Conservation (phyloP, 371 early-diverging fungal species). For the Rhizopus stolonifer region DNA sequence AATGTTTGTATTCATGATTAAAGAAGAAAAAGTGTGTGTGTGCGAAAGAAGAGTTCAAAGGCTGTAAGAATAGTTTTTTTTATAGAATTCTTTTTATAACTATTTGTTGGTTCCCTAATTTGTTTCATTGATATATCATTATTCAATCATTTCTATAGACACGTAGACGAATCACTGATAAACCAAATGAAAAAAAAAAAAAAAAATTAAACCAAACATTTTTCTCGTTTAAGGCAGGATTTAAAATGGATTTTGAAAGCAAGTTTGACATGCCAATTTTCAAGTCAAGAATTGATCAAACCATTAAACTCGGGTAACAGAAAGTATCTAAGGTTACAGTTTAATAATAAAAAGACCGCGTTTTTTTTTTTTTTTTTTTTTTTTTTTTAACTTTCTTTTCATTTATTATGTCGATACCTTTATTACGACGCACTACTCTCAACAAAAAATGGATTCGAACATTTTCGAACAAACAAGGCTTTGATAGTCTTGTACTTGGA, state of each 20-base stretch:
- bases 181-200: neutral
- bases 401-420: neutral
- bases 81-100: neutral
- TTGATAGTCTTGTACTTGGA: slow-evolving; percentile 44
- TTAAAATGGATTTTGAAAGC: neutral
- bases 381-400: neutral
- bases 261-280: no score
- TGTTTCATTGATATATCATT: neutral
- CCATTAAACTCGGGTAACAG: no score
- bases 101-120: neutral
- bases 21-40: neutral
- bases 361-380: no score
- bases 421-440: neutral
- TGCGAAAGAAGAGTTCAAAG: neutral
- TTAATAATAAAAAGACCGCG: no score
- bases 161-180: neutral
- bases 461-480: slow-evolving; percentile 40
- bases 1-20: neutral
- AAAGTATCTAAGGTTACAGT: no score
- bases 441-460: neutral
- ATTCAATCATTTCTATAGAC: neutral
- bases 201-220: no score
- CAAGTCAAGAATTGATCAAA: no score
- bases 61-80: neutral
- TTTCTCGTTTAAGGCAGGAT: neutral